Percentiles rank a stretch among this genome's conserved stretches.
Evolutionary conservation across 306 rosid species (phyloP).

Genomic region (Crotalaria pallida): DNA sequence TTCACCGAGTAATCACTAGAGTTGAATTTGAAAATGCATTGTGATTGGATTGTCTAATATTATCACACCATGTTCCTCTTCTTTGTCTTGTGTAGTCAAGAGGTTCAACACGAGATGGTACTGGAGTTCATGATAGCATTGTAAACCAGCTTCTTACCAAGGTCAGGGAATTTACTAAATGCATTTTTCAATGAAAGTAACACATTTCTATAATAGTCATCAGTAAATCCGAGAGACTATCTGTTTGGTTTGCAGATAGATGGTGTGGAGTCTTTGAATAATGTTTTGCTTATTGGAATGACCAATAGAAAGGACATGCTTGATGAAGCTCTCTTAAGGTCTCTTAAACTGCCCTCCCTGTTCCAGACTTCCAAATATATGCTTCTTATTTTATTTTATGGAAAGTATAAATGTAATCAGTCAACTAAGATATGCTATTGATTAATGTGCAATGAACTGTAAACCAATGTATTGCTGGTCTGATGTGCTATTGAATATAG

Average conservation of each 20-base stretch:
- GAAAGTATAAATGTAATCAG: conserved; percentile 19
- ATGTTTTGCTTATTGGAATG: conserved; percentile 99
- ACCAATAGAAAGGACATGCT: conserved; percentile 98
- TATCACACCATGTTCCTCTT: conserved; percentile 17
- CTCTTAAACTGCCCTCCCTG: conserved; percentile 7
- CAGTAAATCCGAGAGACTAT: conserved; percentile 21
- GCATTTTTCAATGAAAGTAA: conserved; percentile 14
- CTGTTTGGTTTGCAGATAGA: conserved; percentile 68
- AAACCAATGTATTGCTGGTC: conserved; percentile 9
- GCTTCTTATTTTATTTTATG: background rate
- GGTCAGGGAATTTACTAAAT: conserved; percentile 42
- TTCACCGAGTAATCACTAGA: conserved; percentile 6
- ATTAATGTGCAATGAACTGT: background rate
- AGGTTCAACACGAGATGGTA: conserved; percentile 97
- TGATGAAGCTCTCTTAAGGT: conserved; percentile 98
- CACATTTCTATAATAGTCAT: background rate
- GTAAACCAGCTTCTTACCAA: conserved; percentile 98
- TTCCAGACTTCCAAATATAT: conserved; percentile 6
- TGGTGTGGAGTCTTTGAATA: conserved; percentile 96
- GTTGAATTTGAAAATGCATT: background rate
- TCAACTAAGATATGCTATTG: conserved; percentile 16
- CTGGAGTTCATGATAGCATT: conserved; percentile 98
- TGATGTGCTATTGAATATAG: conserved; percentile 3
- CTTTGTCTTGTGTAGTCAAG: conserved; percentile 59
- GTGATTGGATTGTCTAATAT: conserved; percentile 16